These are phyloP conservation scores for Microsporum ferrugineum DNA, from an alignment of 2,329 filamentous ascomycete species.

Conservation along the genomic window DNA sequence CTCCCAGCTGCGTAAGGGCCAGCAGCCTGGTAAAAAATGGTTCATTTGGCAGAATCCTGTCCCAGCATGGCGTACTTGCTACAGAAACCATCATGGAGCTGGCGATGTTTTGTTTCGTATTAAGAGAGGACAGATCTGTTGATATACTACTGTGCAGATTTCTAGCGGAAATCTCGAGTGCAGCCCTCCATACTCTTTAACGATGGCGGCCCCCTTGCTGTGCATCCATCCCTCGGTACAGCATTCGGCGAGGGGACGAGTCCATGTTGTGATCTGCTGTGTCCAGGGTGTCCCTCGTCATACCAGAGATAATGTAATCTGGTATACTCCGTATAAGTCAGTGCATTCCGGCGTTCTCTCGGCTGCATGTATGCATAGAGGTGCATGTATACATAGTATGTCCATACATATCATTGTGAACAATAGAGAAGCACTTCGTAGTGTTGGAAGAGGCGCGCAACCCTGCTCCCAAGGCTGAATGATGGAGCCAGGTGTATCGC, in stretches of 20 bases:
- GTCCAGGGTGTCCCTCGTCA: neutral
- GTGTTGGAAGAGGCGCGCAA: neutral
- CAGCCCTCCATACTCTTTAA: neutral
- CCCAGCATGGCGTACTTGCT: neutral
- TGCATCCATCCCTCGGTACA: neutral
- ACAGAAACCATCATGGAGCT: neutral
- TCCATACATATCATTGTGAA: no score
- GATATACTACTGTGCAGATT: neutral
- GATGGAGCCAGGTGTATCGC: neutral
- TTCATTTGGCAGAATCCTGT: neutral
- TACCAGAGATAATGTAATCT: neutral
- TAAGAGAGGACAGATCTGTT: no score
- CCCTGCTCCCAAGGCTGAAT: neutral
- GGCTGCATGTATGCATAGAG: no score
- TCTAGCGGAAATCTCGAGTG: neutral
- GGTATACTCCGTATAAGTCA: no score
- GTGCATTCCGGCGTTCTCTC: no score
- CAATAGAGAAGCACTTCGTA: neutral
- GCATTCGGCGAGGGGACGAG: neutral
- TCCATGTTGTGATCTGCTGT: neutral
- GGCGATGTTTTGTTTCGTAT: neutral
- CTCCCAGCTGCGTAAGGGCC: neutral
- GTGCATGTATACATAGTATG: neutral
- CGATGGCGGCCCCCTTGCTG: neutral
- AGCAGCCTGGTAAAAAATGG: constrained; percentile 1